phyloP scores from a whole-genome alignment of 2,329 filamentous ascomycete species.

The Diaporthe ilicicola region DNA sequence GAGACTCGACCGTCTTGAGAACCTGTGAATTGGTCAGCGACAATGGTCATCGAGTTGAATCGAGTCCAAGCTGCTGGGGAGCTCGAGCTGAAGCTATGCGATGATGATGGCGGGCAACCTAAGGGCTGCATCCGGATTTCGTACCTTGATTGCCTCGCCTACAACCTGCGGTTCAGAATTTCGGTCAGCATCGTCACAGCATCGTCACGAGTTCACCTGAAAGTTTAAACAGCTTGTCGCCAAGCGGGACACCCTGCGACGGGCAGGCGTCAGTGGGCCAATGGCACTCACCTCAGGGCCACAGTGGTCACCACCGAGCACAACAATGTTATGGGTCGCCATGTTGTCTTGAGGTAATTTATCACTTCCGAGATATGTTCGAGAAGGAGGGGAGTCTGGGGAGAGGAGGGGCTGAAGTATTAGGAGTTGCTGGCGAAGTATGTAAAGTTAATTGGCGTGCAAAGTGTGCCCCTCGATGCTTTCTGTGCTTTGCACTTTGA shows the following conservation, averaged over 20 bases:
- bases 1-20: slow-evolving; percentile 79
- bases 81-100: neutral
- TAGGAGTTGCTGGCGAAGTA: neutral
- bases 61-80: neutral
- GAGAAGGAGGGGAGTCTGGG: neutral
- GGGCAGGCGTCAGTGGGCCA: neutral
- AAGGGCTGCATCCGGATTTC: neutral
- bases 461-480: slow-evolving; percentile 27
- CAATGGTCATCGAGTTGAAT: slow-evolving; percentile 1
- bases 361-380: neutral
- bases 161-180: slow-evolving; percentile 67
- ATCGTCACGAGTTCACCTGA: neutral
- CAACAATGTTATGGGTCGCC: slow-evolving; percentile 79
- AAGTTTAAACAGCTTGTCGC: neutral
- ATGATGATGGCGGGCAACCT: slow-evolving; percentile 10
- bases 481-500: slow-evolving; percentile 9
- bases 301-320: slow-evolving; percentile 85
- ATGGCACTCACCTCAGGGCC: slow-evolving; percentile 76
- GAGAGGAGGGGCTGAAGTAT: neutral
- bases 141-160: slow-evolving; percentile 84
- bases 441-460: slow-evolving; percentile 11
- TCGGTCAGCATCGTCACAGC: neutral
- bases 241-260: neutral
- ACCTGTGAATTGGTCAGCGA: slow-evolving; percentile 46
- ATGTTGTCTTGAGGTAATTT: slow-evolving; percentile 50